Evolutionary conservation across 2,329 filamentous ascomycete species (phyloP).

Genomic region (Diaporthe nobilis): DNA sequence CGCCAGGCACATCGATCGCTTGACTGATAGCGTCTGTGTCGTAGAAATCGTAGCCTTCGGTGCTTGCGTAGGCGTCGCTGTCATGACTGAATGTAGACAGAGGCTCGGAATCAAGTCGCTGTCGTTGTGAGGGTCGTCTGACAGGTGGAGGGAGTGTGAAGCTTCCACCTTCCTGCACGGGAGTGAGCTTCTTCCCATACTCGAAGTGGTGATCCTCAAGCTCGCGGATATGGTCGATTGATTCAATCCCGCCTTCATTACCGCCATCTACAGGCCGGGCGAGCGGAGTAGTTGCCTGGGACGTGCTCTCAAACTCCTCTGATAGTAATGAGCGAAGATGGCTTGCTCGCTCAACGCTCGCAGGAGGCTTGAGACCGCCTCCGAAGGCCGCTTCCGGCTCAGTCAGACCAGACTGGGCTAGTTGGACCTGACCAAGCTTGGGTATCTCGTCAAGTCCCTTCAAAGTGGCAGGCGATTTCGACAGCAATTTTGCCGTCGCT

Average conservation of each 20-base stretch:
- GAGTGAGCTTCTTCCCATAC: constrained; percentile 58
- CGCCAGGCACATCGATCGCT: constrained; percentile 67
- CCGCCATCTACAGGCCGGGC: constrained; percentile 64
- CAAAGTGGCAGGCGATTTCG: constrained; percentile 9
- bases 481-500: constrained; percentile 44
- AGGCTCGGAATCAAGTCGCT: constrained; percentile 64
- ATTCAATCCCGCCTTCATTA: constrained; percentile 50
- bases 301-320: constrained; percentile 73
- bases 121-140: constrained; percentile 50
- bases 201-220: constrained; percentile 46
- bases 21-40: constrained; percentile 68
- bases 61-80: constrained; percentile 64
- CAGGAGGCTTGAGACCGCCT: constrained; percentile 47
- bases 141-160: constrained; percentile 64
- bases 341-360: constrained; percentile 51
- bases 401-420: background rate
- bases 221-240: constrained; percentile 44
- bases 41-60: constrained; percentile 77
- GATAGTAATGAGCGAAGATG: constrained; percentile 63
- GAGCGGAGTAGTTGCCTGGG: constrained; percentile 72
- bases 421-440: constrained; percentile 26
- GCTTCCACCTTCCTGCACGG: constrained; percentile 65
- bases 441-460: constrained; percentile 9
- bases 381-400: background rate
- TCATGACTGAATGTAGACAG: constrained; percentile 66